phyloP scores from a whole-genome alignment of 495 filamentous ascomycete species.

The Trichoderma gamsii region DNA sequence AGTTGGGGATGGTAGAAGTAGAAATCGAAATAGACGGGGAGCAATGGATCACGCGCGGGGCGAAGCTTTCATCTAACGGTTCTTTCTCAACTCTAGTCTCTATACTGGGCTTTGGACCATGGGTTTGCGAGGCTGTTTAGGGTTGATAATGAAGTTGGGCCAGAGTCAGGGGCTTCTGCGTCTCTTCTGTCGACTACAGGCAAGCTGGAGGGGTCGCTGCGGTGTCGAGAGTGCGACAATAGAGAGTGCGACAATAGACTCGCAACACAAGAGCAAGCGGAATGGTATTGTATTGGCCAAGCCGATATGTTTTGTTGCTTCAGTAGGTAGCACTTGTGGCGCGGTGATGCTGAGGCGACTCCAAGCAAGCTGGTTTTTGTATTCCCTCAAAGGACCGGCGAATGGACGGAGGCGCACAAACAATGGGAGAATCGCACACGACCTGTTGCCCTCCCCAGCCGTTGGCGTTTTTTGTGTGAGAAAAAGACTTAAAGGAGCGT shows the following conservation, averaged over 20 bases:
- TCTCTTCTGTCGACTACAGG: neutral
- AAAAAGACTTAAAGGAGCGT: conserved; percentile 4
- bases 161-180: neutral
- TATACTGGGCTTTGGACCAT: neutral
- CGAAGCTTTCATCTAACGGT: neutral
- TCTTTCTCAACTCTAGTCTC: neutral
- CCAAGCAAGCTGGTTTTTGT: neutral
- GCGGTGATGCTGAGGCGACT: neutral
- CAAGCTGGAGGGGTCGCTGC: neutral
- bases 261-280: neutral
- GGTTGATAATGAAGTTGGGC: neutral
- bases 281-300: neutral
- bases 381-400: neutral
- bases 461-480: conserved; percentile 3
- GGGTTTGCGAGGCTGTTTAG: neutral
- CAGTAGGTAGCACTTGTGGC: neutral
- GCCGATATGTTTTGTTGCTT: neutral
- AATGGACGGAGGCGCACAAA: neutral
- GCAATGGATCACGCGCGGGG: neutral
- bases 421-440: conserved; percentile 3
- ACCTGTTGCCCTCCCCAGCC: conserved; percentile 8
- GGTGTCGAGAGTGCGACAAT: neutral
- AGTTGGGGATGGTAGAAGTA: neutral
- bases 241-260: neutral
- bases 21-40: neutral